Base-by-base conservation (phyloP, 164 flowering plant species). In the Stephania yunnanensis region DNA sequence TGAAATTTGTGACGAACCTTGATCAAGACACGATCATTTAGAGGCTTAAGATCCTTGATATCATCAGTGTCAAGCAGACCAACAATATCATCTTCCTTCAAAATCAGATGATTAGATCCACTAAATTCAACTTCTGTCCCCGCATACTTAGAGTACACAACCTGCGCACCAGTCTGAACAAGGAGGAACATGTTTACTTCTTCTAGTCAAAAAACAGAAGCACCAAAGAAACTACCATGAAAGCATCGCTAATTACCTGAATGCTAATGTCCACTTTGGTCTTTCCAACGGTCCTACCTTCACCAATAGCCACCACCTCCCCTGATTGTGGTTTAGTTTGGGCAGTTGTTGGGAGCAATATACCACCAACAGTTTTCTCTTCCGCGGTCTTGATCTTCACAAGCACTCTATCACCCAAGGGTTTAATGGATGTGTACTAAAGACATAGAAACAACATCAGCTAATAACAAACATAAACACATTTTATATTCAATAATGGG, bases 71-170 rank as follows among this genome's bases (percentile, higher is more conserved):
- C 93, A 17, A 95, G 95, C 70, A 89, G 84, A 48, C 99, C 99
- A 73, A 95, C 88, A 63, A 95, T 89, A 72, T 93, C 97, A 82
- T 95, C 99, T 82, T 95, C 99, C 85, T 91, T 95, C 83, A 95
- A 72, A 9, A 95, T 81, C 65, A 95, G 90, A 84, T 95, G 97
- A 69, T 80, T 89, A 42, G 84, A 13, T 61, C 91, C 97, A 77
- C 89, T 84, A 82, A 93, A 89, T 74, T 91, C 97, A 46, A 95
- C 75, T 72, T 95, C 97, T 19, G 98, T 95, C 42, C 98, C 98
- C 3, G 98, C 97, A 80, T 91, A 95, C 84, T 95, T 95, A 52
- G 97, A 95, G 81, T 93, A 95, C 5, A 95, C 90, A 30, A 95
- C 87, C 81, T 91, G 87, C 74, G 86, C 63, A 58, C 98, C 98